phyloP scores from a whole-genome alignment of 2,329 filamentous ascomycete genomes.

The Grosmannia huntii region DNA sequence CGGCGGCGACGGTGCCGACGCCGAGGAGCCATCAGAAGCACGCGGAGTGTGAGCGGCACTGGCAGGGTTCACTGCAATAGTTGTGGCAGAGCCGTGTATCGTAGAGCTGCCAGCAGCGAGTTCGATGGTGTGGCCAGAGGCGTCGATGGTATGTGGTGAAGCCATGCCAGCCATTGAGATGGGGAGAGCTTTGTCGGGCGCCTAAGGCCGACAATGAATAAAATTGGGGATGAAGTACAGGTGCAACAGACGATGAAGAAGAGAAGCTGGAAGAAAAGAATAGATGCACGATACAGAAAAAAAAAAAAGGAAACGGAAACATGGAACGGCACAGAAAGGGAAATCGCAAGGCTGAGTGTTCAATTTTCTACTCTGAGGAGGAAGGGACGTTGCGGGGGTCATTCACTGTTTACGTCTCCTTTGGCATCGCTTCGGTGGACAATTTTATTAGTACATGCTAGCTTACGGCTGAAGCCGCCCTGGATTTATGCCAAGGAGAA shows the following conservation, averaged over 20 bases:
- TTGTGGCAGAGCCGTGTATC: not conserved
- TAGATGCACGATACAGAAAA: too few relatives aligned
- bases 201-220: not conserved
- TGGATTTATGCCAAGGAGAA: not conserved
- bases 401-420: not conserved
- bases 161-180: not conserved
- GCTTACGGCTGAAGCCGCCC: not conserved
- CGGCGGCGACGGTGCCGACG: not conserved
- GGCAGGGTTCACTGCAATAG: not conserved
- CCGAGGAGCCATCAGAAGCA: not conserved
- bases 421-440: not conserved
- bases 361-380: not conserved
- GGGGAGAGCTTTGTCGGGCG: not conserved
- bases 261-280: not conserved
- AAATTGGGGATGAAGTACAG: not conserved
- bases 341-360: not conserved
- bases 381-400: not conserved
- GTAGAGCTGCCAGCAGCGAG: not conserved
- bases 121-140: not conserved
- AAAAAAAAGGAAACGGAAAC: too few relatives aligned
- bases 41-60: not conserved
- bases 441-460: not conserved
- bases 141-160: not conserved
- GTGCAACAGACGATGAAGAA: not conserved
- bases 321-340: not conserved